phyloP scores from a whole-genome alignment of 2,329 filamentous ascomycete species.

The Diaporthe velutina region DNA sequence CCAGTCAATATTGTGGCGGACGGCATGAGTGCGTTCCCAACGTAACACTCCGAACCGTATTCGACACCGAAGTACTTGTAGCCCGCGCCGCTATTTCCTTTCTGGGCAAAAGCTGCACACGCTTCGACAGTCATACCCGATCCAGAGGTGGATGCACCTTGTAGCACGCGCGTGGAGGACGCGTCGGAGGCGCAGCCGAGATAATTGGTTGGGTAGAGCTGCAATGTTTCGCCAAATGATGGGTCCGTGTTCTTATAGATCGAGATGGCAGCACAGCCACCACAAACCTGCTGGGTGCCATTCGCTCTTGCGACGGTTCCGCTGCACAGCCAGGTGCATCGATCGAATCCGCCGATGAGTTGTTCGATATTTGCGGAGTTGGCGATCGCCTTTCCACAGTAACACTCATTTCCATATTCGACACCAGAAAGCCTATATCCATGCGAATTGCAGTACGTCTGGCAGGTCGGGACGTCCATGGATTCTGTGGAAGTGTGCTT shows the following conservation, averaged over 20 bases:
- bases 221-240: constrained; percentile 39
- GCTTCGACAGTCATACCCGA: neutral
- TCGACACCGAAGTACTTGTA: constrained; percentile 16
- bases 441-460: neutral
- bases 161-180: neutral
- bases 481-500: constrained; percentile 1
- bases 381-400: neutral
- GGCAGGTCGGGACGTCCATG: constrained; percentile 3
- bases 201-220: neutral
- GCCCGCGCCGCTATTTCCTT: constrained; percentile 9
- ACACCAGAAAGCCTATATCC: constrained; percentile 4
- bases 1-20: neutral
- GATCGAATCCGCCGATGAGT: constrained; percentile 7
- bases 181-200: constrained; percentile 1
- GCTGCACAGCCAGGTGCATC: constrained; percentile 13
- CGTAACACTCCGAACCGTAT: constrained; percentile 3
- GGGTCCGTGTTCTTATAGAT: constrained; percentile 33
- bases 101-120: neutral
- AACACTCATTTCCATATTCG: constrained; percentile 2
- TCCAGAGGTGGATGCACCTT: neutral
- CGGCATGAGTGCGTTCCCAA: constrained; percentile 7
- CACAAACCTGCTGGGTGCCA: constrained; percentile 40
- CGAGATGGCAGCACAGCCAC: constrained; percentile 38
- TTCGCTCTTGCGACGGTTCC: constrained; percentile 39
- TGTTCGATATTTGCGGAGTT: neutral